Evolutionary conservation across 805 yeast species (phyloP).

Genomic region (Candida michaelii): DNA sequence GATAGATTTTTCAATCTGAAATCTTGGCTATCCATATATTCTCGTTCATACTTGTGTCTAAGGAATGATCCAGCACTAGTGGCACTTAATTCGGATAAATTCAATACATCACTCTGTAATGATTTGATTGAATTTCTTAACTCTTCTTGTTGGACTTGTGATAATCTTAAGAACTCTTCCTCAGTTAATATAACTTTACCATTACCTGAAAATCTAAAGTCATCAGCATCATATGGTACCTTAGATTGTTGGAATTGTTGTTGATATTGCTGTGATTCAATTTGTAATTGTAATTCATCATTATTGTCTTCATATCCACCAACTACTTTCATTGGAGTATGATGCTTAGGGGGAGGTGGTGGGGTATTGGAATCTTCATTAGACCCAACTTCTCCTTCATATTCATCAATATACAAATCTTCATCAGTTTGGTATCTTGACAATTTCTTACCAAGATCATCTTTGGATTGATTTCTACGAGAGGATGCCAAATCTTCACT

Average conservation of each 20-base stretch:
- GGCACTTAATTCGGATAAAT: conserved; percentile 74
- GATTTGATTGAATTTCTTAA: conserved; percentile 41
- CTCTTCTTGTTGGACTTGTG: conserved; percentile 36
- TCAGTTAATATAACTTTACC: conserved; percentile 21
- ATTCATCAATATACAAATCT: conserved; percentile 18
- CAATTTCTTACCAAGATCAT: conserved; percentile 35
- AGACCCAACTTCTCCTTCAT: conserved; percentile 25
- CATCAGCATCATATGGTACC: conserved; percentile 39
- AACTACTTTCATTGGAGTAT: conserved; percentile 13
- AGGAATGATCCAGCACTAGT: conserved; percentile 85
- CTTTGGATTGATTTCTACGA: conserved; percentile 31
- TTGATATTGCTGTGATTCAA: conserved; percentile 5
- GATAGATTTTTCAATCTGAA: conserved; percentile 22
- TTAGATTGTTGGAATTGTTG: conserved; percentile 8
- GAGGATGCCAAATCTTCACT: conserved; percentile 38
- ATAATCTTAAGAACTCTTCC: conserved; percentile 27
- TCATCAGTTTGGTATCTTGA: conserved; percentile 23
- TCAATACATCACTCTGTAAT: conserved; percentile 45
- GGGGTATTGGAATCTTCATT: conserved; percentile 25
- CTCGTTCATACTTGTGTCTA: conserved; percentile 62
- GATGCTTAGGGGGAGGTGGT: conserved; percentile 42
- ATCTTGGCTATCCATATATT: conserved; percentile 22
- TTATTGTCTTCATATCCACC: conserved; percentile 3
- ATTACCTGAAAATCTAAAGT: conserved; percentile 31
- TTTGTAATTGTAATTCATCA: conserved; percentile 1